These are phyloP conservation scores for Microsporum audouinii DNA, from an alignment of 2,329 filamentous ascomycete species.

Conservation along the genomic window DNA sequence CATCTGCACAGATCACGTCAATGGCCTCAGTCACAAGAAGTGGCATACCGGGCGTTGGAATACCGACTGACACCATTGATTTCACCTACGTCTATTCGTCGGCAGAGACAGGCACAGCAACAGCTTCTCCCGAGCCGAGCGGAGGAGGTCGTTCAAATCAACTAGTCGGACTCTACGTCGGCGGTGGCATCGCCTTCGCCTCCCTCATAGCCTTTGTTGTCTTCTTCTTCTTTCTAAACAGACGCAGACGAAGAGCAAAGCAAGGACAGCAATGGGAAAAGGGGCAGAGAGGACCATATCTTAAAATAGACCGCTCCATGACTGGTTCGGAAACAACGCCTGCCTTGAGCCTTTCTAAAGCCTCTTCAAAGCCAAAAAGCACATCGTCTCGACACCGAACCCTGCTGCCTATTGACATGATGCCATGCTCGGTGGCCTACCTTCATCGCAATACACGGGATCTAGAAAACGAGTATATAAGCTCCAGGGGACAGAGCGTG, in stretches of 20 bases:
- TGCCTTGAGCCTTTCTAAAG: background rate
- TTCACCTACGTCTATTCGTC: background rate
- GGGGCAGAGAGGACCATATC: background rate
- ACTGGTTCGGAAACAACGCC: background rate
- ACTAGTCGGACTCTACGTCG: constrained; percentile 49
- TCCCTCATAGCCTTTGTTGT: constrained; percentile 37
- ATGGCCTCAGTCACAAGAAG: background rate
- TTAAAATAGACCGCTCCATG: background rate
- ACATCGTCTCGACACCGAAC: background rate
- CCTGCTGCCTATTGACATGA: background rate
- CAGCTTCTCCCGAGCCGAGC: background rate
- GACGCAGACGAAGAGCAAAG: background rate
- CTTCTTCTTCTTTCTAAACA: constrained; percentile 16
- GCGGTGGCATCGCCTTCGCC: constrained; percentile 40
- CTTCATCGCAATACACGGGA: background rate
- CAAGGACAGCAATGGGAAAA: background rate
- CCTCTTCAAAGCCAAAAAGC: background rate
- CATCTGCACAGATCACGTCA: background rate
- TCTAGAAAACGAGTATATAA: background rate
- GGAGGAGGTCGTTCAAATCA: constrained; percentile 1
- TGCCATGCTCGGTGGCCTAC: background rate
- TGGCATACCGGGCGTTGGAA: background rate
- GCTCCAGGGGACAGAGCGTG: constrained; percentile 14
- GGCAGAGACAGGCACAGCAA: background rate
- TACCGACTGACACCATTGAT: constrained; percentile 2